Conservation (phyloP, 1,139 yeast species). For the Meyerozyma carpophila region DNA sequence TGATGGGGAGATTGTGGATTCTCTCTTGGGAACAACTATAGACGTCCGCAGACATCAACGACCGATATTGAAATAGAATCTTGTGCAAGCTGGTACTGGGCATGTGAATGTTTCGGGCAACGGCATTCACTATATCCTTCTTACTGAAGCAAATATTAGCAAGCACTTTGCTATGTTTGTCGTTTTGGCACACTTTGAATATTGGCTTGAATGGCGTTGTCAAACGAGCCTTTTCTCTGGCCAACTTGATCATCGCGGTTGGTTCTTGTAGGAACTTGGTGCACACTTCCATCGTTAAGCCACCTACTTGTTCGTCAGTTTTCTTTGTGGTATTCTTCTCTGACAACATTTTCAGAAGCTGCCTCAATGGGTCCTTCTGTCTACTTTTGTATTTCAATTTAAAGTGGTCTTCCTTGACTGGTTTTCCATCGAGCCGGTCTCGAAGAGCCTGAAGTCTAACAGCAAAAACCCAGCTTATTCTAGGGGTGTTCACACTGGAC, state of each 20-base stretch:
- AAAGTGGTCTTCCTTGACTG: background rate
- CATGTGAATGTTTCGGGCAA: constrained; percentile 5
- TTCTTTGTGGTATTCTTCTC: background rate
- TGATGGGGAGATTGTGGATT: constrained; percentile 60
- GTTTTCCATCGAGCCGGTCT: background rate
- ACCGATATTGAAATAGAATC: constrained; percentile 13
- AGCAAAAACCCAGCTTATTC: background rate
- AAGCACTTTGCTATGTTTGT: constrained; percentile 37
- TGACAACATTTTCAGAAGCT: background rate
- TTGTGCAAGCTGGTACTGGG: constrained; percentile 8
- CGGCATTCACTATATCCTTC: constrained; percentile 14
- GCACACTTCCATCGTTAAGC: background rate
- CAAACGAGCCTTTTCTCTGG: constrained; percentile 34
- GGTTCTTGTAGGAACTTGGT: constrained; percentile 6
- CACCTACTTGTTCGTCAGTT: background rate
- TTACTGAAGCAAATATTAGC: constrained; percentile 22
- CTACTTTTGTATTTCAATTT: background rate
- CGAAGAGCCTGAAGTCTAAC: background rate
- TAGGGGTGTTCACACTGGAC: background rate
- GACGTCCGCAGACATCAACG: constrained; percentile 20
- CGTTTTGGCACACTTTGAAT: constrained; percentile 47
- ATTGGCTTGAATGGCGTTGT: constrained; percentile 39
- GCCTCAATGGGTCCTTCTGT: background rate
- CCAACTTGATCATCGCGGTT: constrained; percentile 30
- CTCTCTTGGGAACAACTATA: constrained; percentile 41